A percentile compares a stretch with the other conserved stretches of the same genome.
phyloP scores from a whole-genome alignment of 208 protist species.

The Herpetomonas samuelpessoai region DNA sequence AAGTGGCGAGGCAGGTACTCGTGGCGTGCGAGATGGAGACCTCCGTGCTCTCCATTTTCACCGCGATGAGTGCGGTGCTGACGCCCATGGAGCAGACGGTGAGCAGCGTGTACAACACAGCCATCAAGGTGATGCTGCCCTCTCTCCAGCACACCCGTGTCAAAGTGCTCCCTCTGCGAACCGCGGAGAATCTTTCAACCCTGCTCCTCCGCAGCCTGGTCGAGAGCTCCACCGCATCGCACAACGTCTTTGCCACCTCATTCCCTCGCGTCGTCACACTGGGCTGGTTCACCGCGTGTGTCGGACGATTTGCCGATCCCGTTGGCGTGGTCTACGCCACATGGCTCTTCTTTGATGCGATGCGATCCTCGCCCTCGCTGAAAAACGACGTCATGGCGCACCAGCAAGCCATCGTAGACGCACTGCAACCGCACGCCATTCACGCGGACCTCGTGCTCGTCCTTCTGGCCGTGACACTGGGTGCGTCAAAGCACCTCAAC shows the following conservation, averaged over 20 bases:
- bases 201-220: constrained; percentile 59
- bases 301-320: constrained; percentile 65
- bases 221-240: constrained; percentile 31
- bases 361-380: constrained; percentile 43
- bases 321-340: constrained; percentile 71
- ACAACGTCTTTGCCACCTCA: constrained; percentile 33
- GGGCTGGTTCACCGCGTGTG: constrained; percentile 61
- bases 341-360: constrained; percentile 64
- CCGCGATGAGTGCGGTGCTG: constrained; percentile 51
- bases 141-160: constrained; percentile 21
- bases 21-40: constrained; percentile 65
- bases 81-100: constrained; percentile 38
- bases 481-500: constrained; percentile 41
- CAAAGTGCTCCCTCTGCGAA: constrained; percentile 31
- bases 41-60: constrained; percentile 49
- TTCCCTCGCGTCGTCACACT: constrained; percentile 54
- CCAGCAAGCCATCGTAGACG: constrained; percentile 58
- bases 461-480: constrained; percentile 56
- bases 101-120: constrained; percentile 17
- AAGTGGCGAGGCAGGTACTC: constrained; percentile 68
- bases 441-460: constrained; percentile 74
- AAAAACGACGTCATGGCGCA: constrained; percentile 46
- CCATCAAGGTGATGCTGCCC: constrained; percentile 38
- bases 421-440: constrained; percentile 44
- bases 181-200: constrained; percentile 38